A percentile compares a stretch with the other conserved stretches of the same genome.
Evolutionary conservation across 305 asterid species (phyloP).

Genomic region (Rubia balearica): DNA sequence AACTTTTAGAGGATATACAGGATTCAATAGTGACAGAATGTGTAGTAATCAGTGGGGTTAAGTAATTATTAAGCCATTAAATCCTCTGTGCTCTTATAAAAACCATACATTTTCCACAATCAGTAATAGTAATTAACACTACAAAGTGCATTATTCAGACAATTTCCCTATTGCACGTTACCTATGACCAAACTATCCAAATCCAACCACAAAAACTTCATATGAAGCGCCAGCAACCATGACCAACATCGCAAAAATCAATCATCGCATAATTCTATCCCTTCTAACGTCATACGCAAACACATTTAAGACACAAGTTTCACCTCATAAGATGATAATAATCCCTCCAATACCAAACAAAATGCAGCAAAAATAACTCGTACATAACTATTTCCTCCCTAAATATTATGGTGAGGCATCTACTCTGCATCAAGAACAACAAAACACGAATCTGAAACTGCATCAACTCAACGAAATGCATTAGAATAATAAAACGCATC

Average conservation of each 20-base stretch:
- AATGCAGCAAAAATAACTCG: neutral
- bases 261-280: neutral
- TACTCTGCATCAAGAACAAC: neutral
- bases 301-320: neutral
- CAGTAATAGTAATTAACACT: neutral
- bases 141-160: neutral
- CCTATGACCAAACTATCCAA: neutral
- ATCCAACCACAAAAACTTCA: neutral
- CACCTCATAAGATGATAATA: neutral
- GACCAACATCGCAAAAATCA: neutral
- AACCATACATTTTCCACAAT: neutral
- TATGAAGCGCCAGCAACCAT: neutral
- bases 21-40: too few species aligned
- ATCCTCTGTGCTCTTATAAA: neutral
- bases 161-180: neutral
- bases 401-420: neutral
- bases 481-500: neutral
- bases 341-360: neutral
- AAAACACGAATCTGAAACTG: neutral
- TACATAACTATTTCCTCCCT: neutral
- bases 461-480: neutral
- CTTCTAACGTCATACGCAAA: neutral
- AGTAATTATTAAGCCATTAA: neutral
- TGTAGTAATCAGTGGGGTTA: too few species aligned
- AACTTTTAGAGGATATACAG: neutral